phyloP scores from a whole-genome alignment of 2,329 filamentous ascomycete genomes.

The Exophiala sp. region DNA sequence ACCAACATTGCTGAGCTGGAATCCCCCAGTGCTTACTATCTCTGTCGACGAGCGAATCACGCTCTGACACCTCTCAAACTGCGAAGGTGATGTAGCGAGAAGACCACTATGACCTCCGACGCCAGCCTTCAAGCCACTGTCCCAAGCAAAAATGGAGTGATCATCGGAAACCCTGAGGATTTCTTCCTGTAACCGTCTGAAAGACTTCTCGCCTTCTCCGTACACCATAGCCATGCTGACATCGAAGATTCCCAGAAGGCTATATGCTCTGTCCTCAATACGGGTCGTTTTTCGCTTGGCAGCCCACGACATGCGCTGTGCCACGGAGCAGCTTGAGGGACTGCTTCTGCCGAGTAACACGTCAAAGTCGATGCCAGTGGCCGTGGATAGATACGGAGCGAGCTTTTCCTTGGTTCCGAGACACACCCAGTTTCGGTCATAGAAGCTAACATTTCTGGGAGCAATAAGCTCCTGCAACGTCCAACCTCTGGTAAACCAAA shows the following conservation, averaged over 20 bases:
- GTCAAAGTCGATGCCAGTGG: slow-evolving; percentile 32
- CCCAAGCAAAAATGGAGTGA: slow-evolving; percentile 28
- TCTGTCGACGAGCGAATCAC: slow-evolving; percentile 8
- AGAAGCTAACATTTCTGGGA: slow-evolving; percentile 27
- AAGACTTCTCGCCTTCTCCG: slow-evolving; percentile 29
- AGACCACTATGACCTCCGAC: slow-evolving; percentile 10
- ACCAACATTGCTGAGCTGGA: slow-evolving; percentile 20
- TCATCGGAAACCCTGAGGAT: slow-evolving; percentile 25
- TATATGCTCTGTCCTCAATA: slow-evolving; percentile 28
- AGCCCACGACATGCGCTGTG: slow-evolving; percentile 29
- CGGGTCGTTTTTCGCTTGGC: slow-evolving; percentile 23
- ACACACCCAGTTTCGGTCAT: slow-evolving; percentile 16
- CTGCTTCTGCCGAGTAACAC: slow-evolving; percentile 21
- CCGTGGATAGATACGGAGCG: slow-evolving; percentile 22
- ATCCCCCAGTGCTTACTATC: slow-evolving; percentile 10
- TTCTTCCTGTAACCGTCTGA: slow-evolving; percentile 28
- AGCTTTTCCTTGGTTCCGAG: slow-evolving; percentile 22
- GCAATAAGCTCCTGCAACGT: slow-evolving; percentile 33
- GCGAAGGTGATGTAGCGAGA: slow-evolving; percentile 12
- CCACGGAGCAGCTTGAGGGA: slow-evolving; percentile 15
- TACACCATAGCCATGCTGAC: slow-evolving; percentile 30
- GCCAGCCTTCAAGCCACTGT: slow-evolving; percentile 5
- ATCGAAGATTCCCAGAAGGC: slow-evolving; percentile 28
- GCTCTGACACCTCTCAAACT: slow-evolving; percentile 18
- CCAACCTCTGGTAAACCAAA: slow-evolving; percentile 32